Base-by-base conservation (phyloP, 2,329 filamentous ascomycete genomes). In the Aureobasidium uvarum region DNA sequence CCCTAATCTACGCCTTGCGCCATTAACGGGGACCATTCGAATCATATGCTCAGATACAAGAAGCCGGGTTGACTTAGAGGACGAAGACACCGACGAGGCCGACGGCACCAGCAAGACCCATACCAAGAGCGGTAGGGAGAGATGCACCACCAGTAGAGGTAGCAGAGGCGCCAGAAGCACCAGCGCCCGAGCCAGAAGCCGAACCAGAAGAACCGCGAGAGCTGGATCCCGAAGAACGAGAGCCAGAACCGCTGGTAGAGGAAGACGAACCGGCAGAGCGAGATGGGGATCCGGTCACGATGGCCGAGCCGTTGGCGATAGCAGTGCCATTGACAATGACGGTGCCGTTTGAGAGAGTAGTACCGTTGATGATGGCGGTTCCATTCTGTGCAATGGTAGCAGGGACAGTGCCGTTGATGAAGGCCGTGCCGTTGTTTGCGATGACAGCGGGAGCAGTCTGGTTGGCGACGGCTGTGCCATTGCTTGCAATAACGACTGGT, bases 81-180 rank as follows among this genome's bases (percentile, higher is more conserved):
- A 75, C 77, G 64, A 81, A 71, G 69, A 81, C 73, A 69, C 77
- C 78, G 39, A 80, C 65, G 54, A 81, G 69, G n/a, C 77, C 77
- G 31, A 78, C 55, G 5, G 72, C 74, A 63, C 78, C 79, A 64
- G 75, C 77, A 33, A 80, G 59, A 55, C 77, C 76, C 25, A 74
- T 75, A 63, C 78, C 78, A 36, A 77, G 71, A 50, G 74, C 75
- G 46, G 75, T 75, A 4, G 77, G 77, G 52, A 75, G 65, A 36
- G 76, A 68, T 6, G 77, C 77, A 36, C 67, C 69, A 20, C 56
- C 70, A 52, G 66, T 62, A 20, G 69, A 69, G 31, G 67, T 39
- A 62, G 33, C 50, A 10, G 67, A 62, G 23, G 67, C 63, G 50
- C 66, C 67, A 38, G 64, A 67, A 13, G 65, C 58, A 25, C 25